These are phyloP conservation scores for Aphanomyces invadans DNA, from an alignment of 352 stramenopile genomes.

Conservation along the genomic window DNA sequence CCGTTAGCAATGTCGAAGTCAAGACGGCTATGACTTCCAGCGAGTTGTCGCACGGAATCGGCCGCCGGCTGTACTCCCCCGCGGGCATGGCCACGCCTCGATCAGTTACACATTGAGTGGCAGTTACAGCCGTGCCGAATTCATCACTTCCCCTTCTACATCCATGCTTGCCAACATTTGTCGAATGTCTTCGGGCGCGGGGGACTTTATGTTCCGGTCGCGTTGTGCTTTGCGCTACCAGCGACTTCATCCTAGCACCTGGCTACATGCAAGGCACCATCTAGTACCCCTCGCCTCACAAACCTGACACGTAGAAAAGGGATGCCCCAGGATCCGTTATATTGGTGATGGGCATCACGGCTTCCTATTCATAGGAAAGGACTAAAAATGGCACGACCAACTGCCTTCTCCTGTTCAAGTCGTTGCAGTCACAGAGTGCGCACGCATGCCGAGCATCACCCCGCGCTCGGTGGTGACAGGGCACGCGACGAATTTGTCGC, in stretches of 20 bases:
- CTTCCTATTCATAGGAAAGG: not conserved
- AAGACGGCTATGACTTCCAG: not conserved
- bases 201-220: too few relatives aligned
- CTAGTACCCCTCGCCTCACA: too few relatives aligned
- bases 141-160: too few relatives aligned
- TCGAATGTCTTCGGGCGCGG: too few relatives aligned
- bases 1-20: not conserved
- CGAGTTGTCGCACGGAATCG: slow-evolving; percentile 6
- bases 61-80: not conserved
- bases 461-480: not conserved
- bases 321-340: not conserved
- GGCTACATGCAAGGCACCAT: too few relatives aligned
- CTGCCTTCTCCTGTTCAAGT: slow-evolving; percentile 7
- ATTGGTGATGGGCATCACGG: not conserved
- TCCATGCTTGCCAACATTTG: too few relatives aligned
- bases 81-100: not conserved
- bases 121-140: too few relatives aligned
- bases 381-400: not conserved
- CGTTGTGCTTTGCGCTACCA: too few relatives aligned
- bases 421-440: not conserved
- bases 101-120: too few relatives aligned
- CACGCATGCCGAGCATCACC: slow-evolving; percentile 16
- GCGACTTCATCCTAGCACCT: too few relatives aligned
- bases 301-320: too few relatives aligned
- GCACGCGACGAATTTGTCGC: slow-evolving; percentile 44